Evolutionary conservation across 2,329 filamentous ascomycete genomes (phyloP), one percentile per base, ranked within the genome.

Genomic region (Pseudomassariella vexata): DNA sequence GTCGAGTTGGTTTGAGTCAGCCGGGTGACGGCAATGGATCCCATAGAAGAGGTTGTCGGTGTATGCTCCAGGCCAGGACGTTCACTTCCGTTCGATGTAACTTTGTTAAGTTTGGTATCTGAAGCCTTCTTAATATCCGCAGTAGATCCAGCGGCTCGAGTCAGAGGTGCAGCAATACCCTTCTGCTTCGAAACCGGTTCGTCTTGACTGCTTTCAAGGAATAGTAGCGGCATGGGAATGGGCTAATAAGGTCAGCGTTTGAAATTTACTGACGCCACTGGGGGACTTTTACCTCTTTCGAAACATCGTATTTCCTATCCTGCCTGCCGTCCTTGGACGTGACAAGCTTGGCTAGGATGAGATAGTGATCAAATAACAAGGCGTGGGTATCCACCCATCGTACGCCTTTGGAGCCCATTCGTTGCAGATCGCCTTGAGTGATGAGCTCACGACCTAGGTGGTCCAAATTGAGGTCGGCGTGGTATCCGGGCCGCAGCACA

Each of bases 141-240:
- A 6, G 76, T 65, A 9, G 79, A 67, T 17, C 78, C 71, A n/a
- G 82, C 68, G 16, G 79, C 73, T 30, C 75, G 66, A 8, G 68
- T 65, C 16, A 79, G 53, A 2, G 76, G 75, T 2, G 76, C 69
- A 2, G 80, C 76, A 32, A 90, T 76, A 25, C 85, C 80, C 53
- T 87, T 89, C 46, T 76, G 72, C 55, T 92, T 94, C 35, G 89
- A 76, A 5, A 96, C 84, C 0, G 92, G 81, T 42, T 95, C 87
- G 44, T 98, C 94, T 44, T 90, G 86, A 45, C 85, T 82, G 55
- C 85, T 95, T 59, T 98, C 94, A 1, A 98, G 68, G 30, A 94
- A 85, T 17, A 98, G 68, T 3, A 98, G 69, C 47, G 94, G 89
- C 90, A 98, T 98, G 0, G 92, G 92, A 41, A 98, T 95, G 6